These are phyloP conservation scores for Fusarium aywerte DNA, from an alignment of 2,329 filamentous ascomycete genomes.

Conservation along the genomic window DNA sequence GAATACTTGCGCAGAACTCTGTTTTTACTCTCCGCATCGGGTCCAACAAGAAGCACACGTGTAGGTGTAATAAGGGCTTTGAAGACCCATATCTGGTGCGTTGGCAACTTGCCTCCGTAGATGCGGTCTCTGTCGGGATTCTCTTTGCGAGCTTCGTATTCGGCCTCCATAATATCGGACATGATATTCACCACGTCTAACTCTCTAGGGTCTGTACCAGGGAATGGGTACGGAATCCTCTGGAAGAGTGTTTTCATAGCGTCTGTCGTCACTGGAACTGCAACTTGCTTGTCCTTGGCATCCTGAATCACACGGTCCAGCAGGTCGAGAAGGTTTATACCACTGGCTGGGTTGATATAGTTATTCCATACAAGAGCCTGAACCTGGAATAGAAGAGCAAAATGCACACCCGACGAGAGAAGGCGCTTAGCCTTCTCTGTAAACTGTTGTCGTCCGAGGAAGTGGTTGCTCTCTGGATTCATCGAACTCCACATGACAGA, in stretches of 20 bases:
- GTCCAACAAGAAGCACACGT: conserved; percentile 66
- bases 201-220: conserved; percentile 57
- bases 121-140: conserved; percentile 40
- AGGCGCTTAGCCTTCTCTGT: conserved; percentile 25
- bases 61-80: conserved; percentile 70
- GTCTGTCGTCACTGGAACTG: conserved; percentile 59
- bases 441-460: conserved; percentile 38
- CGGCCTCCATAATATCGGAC: conserved; percentile 52
- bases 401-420: conserved; percentile 53
- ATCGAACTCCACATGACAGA: conserved; percentile 36
- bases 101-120: conserved; percentile 45
- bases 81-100: conserved; percentile 63
- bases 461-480: conserved; percentile 13
- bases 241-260: conserved; percentile 65
- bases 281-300: conserved; percentile 40
- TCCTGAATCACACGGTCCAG: conserved; percentile 51
- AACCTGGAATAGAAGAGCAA: conserved; percentile 69
- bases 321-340: conserved; percentile 57
- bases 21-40: conserved; percentile 75
- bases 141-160: conserved; percentile 51
- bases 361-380: conserved; percentile 72
- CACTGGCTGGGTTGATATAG: conserved; percentile 66
- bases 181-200: conserved; percentile 57
- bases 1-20: conserved; percentile 75
- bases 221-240: conserved; percentile 65